Evolutionary conservation across 2,329 filamentous ascomycete genomes (phyloP), one percentile per base, ranked within the genome.

Genomic region (Aschersonia sp.): DNA sequence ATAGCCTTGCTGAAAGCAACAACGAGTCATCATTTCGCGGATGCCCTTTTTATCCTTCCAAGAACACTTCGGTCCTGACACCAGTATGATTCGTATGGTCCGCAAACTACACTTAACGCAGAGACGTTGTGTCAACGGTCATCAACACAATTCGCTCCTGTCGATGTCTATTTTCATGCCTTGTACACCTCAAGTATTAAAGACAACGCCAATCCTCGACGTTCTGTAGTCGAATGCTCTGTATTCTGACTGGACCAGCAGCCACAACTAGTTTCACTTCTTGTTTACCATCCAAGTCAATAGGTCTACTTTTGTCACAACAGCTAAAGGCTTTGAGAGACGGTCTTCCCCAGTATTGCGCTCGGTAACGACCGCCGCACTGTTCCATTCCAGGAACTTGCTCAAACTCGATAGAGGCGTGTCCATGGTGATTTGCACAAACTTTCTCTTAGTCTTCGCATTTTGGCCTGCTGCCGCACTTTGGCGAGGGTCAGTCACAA

Each of bases 301-400:
- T 57, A 98, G 66, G 67, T 98, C 92, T 4, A 98, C 92, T 76
- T 98, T 98, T 32, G 92, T 97, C 5, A 94, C 89, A 6, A 98
- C 80, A 5, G 88, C 92, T 45, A 92, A 73, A 1, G 94, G 89
- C 72, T 87, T 94, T 44, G 76, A 75, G 48, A 78, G 64, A 29
- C 73, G 77, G 51, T 73, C 66, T 48, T 71, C 68, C 49, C 75
- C 74, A 41, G 68, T 68, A 9, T 71, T 70, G 55, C 78, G 75
- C 64, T 97, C 89, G 0, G 91, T 98, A 3, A 98, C 88, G 45
- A 98, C 81, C 0, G 92, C 92, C 0, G 92, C 91, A 56, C 85
- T 92, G 67, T 98, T 97, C 89, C 92, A 97, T 69, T 97, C 89
- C 54, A 97, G 88, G 69, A 98, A 98, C 59, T 85, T 82, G 71